Percentiles rank a stretch among this genome's conserved stretches.
These are phyloP conservation scores for Fragaria iinumae DNA, from an alignment of 306 rosid genomes.

Conservation along the genomic window DNA sequence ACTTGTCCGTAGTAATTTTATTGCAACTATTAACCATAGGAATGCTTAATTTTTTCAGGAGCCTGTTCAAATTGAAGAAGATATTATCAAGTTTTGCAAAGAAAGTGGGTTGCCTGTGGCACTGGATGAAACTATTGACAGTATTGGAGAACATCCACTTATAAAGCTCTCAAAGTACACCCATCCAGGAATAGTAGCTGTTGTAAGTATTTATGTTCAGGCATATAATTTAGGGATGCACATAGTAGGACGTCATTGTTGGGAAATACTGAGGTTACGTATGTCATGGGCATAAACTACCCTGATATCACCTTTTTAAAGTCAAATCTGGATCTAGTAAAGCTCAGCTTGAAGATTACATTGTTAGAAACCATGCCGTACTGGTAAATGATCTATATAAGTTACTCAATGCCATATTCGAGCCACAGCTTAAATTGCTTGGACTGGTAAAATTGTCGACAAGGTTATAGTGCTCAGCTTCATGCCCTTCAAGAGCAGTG, in stretches of 20 bases:
- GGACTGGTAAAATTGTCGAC: neutral
- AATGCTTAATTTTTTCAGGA: conserved; percentile 53
- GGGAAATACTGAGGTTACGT: neutral
- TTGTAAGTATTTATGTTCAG: conserved; percentile 52
- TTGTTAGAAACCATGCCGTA: neutral
- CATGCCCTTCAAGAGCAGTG: neutral
- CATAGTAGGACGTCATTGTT: neutral
- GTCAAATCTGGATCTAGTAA: neutral
- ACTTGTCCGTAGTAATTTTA: neutral
- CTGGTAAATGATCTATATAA: neutral
- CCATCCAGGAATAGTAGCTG: conserved; percentile 84
- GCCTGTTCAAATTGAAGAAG: conserved; percentile 75
- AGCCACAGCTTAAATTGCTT: neutral
- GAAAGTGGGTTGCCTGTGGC: conserved; percentile 88
- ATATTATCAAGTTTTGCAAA: conserved; percentile 76
- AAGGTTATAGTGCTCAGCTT: neutral
- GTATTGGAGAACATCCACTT: conserved; percentile 58
- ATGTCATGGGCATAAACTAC: neutral
- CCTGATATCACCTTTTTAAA: neutral
- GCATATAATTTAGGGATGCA: neutral
- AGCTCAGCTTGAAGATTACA: neutral
- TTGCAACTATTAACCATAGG: conserved; percentile 11
- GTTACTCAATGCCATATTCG: neutral
- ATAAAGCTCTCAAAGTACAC: conserved; percentile 60
- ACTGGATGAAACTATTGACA: conserved; percentile 80